Evolutionary conservation across 2,329 filamentous ascomycete genomes (phyloP).

Genomic region (Apiospora kogelbergensis): DNA sequence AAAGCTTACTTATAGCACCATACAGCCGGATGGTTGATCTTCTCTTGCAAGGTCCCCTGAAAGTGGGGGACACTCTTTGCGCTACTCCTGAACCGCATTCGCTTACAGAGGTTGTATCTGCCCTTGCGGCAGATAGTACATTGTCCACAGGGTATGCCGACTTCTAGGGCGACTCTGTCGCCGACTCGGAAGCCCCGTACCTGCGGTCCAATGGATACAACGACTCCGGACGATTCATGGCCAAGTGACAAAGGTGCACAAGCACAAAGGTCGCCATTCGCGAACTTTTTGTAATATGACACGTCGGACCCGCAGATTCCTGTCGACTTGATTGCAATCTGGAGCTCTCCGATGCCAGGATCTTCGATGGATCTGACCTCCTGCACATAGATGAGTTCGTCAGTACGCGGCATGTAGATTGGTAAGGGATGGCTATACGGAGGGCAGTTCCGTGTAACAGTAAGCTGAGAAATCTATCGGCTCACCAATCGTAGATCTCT

Average conservation of each 20-base stretch:
- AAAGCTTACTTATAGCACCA: slow-evolving; percentile 61
- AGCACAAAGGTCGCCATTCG: slow-evolving; percentile 68
- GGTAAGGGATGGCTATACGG: slow-evolving; percentile 8
- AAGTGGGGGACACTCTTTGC: slow-evolving; percentile 64
- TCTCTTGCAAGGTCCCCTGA: slow-evolving; percentile 62
- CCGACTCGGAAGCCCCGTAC: slow-evolving; percentile 53
- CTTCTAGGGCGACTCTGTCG: slow-evolving; percentile 51
- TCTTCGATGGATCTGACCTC: slow-evolving; percentile 50
- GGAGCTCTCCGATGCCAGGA: slow-evolving; percentile 54
- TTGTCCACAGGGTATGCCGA: slow-evolving; percentile 37
- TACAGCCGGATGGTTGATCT: slow-evolving; percentile 60
- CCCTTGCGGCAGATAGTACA: slow-evolving; percentile 45
- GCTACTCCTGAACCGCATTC: slow-evolving; percentile 61
- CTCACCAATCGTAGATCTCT: slow-evolving; percentile 58
- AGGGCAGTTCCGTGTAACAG: slow-evolving; percentile 29
- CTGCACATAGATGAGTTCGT: slow-evolving; percentile 34
- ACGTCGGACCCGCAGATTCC: slow-evolving; percentile 71
- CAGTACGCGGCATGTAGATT: slow-evolving; percentile 12
- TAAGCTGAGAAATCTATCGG: slow-evolving; percentile 21
- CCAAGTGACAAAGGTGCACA: slow-evolving; percentile 64
- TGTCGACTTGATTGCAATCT: slow-evolving; percentile 64
- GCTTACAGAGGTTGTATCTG: slow-evolving; percentile 63
- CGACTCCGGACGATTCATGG: slow-evolving; percentile 61
- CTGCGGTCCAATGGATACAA: slow-evolving; percentile 54
- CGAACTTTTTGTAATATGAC: slow-evolving; percentile 71